These are phyloP conservation scores for Tolypocladium sp. DNA, from an alignment of 2,329 filamentous ascomycete species.

Conservation along the genomic window DNA sequence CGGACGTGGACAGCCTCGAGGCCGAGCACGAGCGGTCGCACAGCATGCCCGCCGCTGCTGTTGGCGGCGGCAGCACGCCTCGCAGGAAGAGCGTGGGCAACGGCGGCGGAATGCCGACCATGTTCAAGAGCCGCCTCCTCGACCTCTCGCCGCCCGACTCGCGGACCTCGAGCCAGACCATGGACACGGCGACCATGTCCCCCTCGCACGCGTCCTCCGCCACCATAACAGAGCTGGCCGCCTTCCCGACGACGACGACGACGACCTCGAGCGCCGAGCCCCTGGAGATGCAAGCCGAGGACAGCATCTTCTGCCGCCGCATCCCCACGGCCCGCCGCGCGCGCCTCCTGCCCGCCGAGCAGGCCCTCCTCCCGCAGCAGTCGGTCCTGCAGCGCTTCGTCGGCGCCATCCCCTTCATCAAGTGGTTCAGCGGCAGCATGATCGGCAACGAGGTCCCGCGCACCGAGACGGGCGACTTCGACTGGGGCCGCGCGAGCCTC, in stretches of 20 bases:
- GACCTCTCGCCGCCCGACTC: slow-evolving; percentile 35
- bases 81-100: slow-evolving; percentile 13
- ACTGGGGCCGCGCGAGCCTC: slow-evolving; percentile 58
- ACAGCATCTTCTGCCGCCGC: slow-evolving; percentile 44
- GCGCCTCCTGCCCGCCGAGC: slow-evolving; percentile 57
- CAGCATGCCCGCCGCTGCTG: slow-evolving; percentile 23
- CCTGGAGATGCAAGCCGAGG: slow-evolving; percentile 19
- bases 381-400: slow-evolving; percentile 55
- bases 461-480: slow-evolving; percentile 66
- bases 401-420: slow-evolving; percentile 57
- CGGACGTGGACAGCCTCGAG: slow-evolving; percentile 35
- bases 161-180: slow-evolving; percentile 43
- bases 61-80: slow-evolving; percentile 8
- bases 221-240: slow-evolving; percentile 29
- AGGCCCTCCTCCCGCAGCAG: slow-evolving; percentile 61
- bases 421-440: slow-evolving; percentile 63
- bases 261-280: slow-evolving; percentile 11
- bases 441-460: slow-evolving; percentile 70
- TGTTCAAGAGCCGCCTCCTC: slow-evolving; percentile 27
- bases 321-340: slow-evolving; percentile 60
- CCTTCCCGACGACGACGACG: not conserved
- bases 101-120: slow-evolving; percentile 21
- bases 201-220: slow-evolving; percentile 33
- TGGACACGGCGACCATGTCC: slow-evolving; percentile 46
- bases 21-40: slow-evolving; percentile 21